These are phyloP conservation scores for Cryptococcus wingfieldii DNA, from an alignment of 1,284 basidiomycete genomes.

Conservation along the genomic window DNA sequence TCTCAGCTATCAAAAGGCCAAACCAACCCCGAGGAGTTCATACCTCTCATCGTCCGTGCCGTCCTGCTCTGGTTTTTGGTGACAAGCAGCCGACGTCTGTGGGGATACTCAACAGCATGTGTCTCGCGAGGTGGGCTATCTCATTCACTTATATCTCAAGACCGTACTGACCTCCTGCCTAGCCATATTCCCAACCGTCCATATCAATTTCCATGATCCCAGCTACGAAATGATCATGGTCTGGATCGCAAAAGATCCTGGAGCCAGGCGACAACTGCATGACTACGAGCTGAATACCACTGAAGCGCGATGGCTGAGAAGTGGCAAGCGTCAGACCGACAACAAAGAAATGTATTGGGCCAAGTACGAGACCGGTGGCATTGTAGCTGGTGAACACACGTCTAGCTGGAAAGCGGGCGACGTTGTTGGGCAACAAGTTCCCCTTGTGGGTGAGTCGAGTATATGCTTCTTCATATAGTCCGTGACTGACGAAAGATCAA, in stretches of 20 bases:
- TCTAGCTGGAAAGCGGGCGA: constrained; percentile 16
- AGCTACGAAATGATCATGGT: constrained; percentile 27
- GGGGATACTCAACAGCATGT: too few species aligned
- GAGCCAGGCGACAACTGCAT: constrained; percentile 20
- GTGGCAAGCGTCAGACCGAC: constrained; percentile 1
- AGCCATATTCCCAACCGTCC: constrained; percentile 23
- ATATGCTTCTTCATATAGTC: neutral
- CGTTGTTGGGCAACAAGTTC: constrained; percentile 24
- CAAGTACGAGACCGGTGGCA: neutral
- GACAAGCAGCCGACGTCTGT: too few species aligned
- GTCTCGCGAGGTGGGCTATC: too few species aligned
- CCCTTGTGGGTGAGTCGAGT: constrained; percentile 20
- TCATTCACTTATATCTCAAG: too few species aligned
- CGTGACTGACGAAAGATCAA: neutral
- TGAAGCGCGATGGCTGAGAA: constrained; percentile 9
- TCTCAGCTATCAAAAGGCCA: too few species aligned
- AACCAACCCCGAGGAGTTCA: too few species aligned
- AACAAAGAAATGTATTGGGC: neutral
- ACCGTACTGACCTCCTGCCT: neutral
- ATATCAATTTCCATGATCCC: constrained; percentile 18
- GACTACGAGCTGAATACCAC: constrained; percentile 22
- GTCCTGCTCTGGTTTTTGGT: too few species aligned
- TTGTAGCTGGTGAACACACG: constrained; percentile 7
- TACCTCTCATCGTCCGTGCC: too few species aligned
- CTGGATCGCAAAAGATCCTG: constrained; percentile 25